Evolutionary conservation across 495 filamentous ascomycete species (phyloP), one percentile per base, ranked within the genome.

Genomic region (Penicillium goetzii): DNA sequence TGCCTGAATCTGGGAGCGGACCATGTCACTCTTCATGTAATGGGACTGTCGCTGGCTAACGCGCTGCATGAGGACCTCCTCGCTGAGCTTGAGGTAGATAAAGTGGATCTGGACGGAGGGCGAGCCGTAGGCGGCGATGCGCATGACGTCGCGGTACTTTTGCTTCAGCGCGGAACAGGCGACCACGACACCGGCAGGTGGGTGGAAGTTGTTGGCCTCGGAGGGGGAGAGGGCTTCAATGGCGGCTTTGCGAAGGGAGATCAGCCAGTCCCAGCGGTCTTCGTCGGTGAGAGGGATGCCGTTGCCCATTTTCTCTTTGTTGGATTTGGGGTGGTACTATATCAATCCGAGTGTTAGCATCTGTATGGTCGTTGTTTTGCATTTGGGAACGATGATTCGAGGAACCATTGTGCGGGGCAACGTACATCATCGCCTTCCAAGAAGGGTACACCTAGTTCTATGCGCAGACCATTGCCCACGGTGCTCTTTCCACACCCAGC

Each of bases 251-350:
- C 96, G 92, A 6, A 98, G 85, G 25, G 85, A 81, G 63, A 93
- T 94, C 51, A 99, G 88, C 96, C 96, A 99, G 80, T 97, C 94
- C 96, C 96, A 98, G 61, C 96, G 91, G 77, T 99, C 96, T 65
- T 86, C 88, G 74, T 99, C 96, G 54, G 93, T 98, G 54, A 99
- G 83, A 7, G 96, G 92, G 43, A 88, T 90, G 64, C 92, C 92
- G 67, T 85, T 81, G 72, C 85, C 80, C 96, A 99, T 99, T 77
- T 99, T 99, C 36, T 93, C 88, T 71, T 97, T 89, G 80, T 97
- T 98, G 58, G 88, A 76, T 56, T 82, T 68, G 2, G 93, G 84
- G 74, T 99, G 96, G 76, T 86, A 98, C 96, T 99, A 68, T 32
- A 50, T 36, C 47, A 56, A 33, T 8, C 12, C 33, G 30, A 21